Base-by-base conservation (phyloP, 495 filamentous ascomycete genomes). In the Ascodesmis nigricans region DNA sequence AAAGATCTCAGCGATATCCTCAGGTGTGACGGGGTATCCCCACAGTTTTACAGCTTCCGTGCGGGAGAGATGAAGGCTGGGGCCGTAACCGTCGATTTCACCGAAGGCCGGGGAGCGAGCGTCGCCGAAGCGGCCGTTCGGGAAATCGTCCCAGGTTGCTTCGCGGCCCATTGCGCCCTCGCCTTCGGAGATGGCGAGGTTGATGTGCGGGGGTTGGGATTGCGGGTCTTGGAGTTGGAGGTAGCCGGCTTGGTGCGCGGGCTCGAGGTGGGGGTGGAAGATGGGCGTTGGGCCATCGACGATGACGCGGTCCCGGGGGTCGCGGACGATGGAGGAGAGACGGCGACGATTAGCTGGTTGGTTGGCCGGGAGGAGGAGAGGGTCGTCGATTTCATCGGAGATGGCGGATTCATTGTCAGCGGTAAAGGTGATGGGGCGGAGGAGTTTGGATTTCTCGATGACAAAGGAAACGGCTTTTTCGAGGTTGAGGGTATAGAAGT, bases 121-220 rank as follows among this genome's bases (percentile, higher is more conserved):
- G 50, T 93, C 84, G 50, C 87, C 87, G 73, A 84, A 97, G 29
- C 87, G 70, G 17, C 87, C 90, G 62, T 97, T 97, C 34, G 90
- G 87, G 58, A 74, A 97, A 57, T 97, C 87, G 52, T 97, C 87
- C 87, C 87, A 97, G 4, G 87, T 95, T 15, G 90, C 90, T 58
- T 93, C 90, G 40, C 90, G 64, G 21, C 84, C 87, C 8, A 92
- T 64, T n/a, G 76, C 61, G 24, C 83, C 83, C 42, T 84, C 70
- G 2, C 83, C 83, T 60, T 92, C 81, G 0, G 83, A 90, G 34
- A 92, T 92, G 13, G 79, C 78, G 11, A 93, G 67, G 3, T 81
- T 45, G 34, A 50, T 17, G 33, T 45, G 41, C 4, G 47, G 35
- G n/a, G 29, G 47, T 4, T 37, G 41, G 9, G 28, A 23, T 5